Conservation (phyloP, 345 rosid species). For the Citrus hindsii region DNA sequence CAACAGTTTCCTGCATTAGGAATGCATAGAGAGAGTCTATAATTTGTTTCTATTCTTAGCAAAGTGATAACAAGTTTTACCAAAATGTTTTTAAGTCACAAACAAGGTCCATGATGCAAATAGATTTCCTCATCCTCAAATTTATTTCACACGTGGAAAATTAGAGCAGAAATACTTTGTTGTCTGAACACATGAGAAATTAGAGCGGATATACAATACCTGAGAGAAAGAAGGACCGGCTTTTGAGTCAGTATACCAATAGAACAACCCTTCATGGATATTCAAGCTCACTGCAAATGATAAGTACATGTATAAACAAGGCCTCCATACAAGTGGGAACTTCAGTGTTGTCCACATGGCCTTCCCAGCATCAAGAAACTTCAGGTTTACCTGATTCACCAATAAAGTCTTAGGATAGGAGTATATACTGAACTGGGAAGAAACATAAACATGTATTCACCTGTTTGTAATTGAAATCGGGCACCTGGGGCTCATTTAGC, state of each 20-base stretch:
- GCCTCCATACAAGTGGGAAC: constrained; percentile 77
- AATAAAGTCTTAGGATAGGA: constrained; percentile 8
- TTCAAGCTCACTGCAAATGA: constrained; percentile 71
- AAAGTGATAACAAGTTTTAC: background rate
- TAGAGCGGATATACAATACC: constrained; percentile 38
- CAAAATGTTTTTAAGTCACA: background rate
- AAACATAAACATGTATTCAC: constrained; percentile 24
- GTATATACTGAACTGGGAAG: background rate
- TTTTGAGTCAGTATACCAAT: constrained; percentile 79
- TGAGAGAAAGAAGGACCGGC: constrained; percentile 86
- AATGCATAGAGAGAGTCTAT: background rate
- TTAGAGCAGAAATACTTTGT: background rate
- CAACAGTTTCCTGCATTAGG: constrained; percentile 69
- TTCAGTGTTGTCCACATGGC: constrained; percentile 86
- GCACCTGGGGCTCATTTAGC: constrained; percentile 52
- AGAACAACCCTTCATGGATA: constrained; percentile 85
- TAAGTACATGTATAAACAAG: constrained; percentile 80
- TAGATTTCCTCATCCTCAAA: background rate
- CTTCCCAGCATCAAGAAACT: constrained; percentile 63
- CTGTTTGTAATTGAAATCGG: constrained; percentile 62
- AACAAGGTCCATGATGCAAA: background rate
- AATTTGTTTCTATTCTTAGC: background rate
- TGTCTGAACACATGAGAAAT: background rate
- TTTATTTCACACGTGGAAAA: background rate
- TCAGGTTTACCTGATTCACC: constrained; percentile 58